These are phyloP conservation scores for Oryza glumipatula DNA, from an alignment of 176 grass and related monocot genomes.

Conservation along the genomic window DNA sequence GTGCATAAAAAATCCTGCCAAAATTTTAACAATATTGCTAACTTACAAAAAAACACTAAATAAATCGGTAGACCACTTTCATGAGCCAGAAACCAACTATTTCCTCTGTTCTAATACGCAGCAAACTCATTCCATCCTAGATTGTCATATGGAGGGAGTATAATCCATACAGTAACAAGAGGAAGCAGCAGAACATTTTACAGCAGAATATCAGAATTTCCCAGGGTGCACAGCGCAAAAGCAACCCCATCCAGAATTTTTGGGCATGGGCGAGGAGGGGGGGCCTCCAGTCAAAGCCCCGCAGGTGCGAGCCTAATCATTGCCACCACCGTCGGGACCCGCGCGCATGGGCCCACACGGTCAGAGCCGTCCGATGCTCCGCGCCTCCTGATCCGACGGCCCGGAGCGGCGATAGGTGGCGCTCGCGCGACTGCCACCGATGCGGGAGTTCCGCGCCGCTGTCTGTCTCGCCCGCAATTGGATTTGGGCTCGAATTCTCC, in stretches of 20 bases:
- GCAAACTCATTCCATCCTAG: no score
- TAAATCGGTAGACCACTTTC: no score
- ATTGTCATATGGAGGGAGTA: no score
- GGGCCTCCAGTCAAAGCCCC: constrained; percentile 53
- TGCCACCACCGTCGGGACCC: constrained; percentile 27
- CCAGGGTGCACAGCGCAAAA: not conserved
- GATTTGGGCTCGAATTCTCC: constrained; percentile 8
- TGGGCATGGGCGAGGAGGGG: not conserved
- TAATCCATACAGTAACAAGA: no score
- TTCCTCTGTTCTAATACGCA: no score
- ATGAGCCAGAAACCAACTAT: no score
- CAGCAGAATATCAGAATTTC: no score
- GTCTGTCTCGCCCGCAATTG: constrained; percentile 22
- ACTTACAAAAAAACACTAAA: no score
- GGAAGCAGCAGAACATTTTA: no score
- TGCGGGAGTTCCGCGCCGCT: constrained; percentile 39
- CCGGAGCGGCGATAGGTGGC: not conserved
- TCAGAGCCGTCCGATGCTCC: constrained; percentile 21
- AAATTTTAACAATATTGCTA: no score
- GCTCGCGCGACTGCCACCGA: constrained; percentile 18
- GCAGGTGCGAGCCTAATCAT: constrained; percentile 62
- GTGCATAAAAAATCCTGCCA: no score
- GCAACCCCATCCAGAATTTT: constrained; percentile 5
- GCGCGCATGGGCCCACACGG: not conserved
- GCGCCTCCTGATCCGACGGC: constrained; percentile 27